Evolutionary conservation across 306 rosid genomes (phyloP), one percentile per base, ranked within the genome.

Genomic region (Corylus heterophylla): DNA sequence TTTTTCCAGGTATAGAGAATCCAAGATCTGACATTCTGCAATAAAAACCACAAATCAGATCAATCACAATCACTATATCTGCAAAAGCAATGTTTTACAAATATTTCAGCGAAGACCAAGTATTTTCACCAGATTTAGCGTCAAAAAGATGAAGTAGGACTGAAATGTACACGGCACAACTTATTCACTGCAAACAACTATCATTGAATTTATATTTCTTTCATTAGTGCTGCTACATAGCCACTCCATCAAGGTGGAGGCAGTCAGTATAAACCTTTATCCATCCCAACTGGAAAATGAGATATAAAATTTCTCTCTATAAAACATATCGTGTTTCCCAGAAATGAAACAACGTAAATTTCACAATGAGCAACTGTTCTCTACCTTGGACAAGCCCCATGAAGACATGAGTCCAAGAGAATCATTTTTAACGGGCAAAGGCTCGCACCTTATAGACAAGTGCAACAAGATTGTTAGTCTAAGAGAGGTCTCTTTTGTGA

Each of bases 81-180:
- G 70, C 70, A 18, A 39, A 67, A 39, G 49, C 27, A 67, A 67
- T 67, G 51, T 67, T 18, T 67, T 39, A 67, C 37, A 22, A 58
- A 20, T 2, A 42, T 37, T 42, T n/a, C 29, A 17, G 27, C 9
- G 25, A 18, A 39, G 51, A 67, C 17, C 8, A 39, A 42, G 49
- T 39, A 39, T 17, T 9, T 42, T 5, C 20, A n/a, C 48, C 48
- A 64, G 20, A 64, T 37, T 7, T 16, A 35, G 70, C 70, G 7
- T 64, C 47, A 64, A 29, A 22, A 13, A 18, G 61, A 54, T 54
- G 4, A 31, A 31, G 11, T 6, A 16, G 0, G 35, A 27, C 44
- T 16, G 35, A 62, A 62, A 62, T 62, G 39, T 2, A 62, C 39
- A 29, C 68, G 11, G 68, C 7, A 35, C n/a, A 16, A 31, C 47